Evolutionary conservation across 148 eudicot species (phyloP), one percentile per base, ranked within the genome.

Genomic region (Oxyria digyna): DNA sequence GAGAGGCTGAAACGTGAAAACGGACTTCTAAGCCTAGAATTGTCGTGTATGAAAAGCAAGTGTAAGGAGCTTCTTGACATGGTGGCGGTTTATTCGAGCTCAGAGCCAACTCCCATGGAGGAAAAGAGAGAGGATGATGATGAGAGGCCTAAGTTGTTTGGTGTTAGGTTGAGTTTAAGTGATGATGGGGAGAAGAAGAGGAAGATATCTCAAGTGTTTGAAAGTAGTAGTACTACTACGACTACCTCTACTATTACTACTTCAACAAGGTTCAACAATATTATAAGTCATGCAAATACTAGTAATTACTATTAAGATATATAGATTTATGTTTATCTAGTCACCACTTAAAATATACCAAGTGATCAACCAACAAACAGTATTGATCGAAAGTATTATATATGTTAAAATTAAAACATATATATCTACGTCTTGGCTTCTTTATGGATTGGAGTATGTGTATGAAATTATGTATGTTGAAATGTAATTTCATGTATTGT

Each of bases 1-100:
- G 83, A 82, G 71, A 74, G 88, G 27, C 85, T 93, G 14, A 93
- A 79, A 75, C 65, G 35, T 45, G 85, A 93, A 72, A 89, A 93
- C 52, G 89, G 82, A 24, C 77, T 66, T 67, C 29, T 93, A n/a
- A 78, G 65, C 69, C 83, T 84, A 11, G 90, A 93, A 85, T 91
- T 93, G 6, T 67, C 73, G 1, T 62, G 41, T 74, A 76, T 85
- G 86, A 89, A 82, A 77, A 87, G 41, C 74, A 86, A 93, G 78
- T 93, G 91, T 72, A 83, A 83, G 45, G 87, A 89, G 45, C 86
- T 93, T 27, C 76, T 86, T 50, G 80, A 85, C 69, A 71, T 93
- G 69, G 98, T 85, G 55, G 72, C 80, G 2, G 38, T 71, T 3
- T 83, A 78, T 49, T 42, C 78, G 3, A 72, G 20, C 6, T 33